Evolutionary conservation across 2,329 filamentous ascomycete genomes (phyloP), one percentile per base, ranked within the genome.

Genomic region (Coniochaeta ligniaria): DNA sequence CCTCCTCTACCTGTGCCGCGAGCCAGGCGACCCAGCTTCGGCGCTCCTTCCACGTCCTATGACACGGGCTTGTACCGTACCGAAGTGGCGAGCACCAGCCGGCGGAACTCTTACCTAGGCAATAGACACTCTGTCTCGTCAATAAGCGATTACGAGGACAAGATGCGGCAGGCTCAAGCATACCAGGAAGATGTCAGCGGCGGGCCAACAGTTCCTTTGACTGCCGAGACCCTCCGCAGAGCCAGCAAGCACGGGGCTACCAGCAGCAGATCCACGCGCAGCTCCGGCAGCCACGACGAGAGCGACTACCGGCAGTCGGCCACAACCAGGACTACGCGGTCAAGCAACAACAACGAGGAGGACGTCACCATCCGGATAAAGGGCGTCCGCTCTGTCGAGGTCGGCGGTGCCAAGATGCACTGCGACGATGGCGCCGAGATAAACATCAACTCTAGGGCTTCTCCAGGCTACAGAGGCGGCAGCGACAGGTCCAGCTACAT

Each of bases 241-340:
- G 81, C 76, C 31, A 77, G 72, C 63, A 79, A 76, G 67, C 78
- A 74, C 63, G 78, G 75, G 61, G 78, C 74, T 6, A 57, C 74
- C 7, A 57, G 31, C 74, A 84, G 80, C 68, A 79, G 79, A 26
- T 85, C 81, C 43, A 86, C 79, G 59, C 80, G 80, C 64, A 86
- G 81, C 76, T 85, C 79, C 63, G 79, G 72, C 24, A 87, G 85
- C 68, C 83, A 78, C 50, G 85, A 87, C 66, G 84, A 87, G 61
- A 87, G 84, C 71, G 85, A 87, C 60, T 86, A 81, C 70, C 80
- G 79, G 64, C 81, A 82, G 63, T 87, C 84, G 59, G 83, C 82
- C 31, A 85, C 84, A 0, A 87, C 85, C 14, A 79, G 83, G 45
- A 83, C 85, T 11, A 88, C 84, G 4, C 76, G 81, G 36, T 83